A percentile compares a stretch with the other conserved stretches of the same genome.
Conservation (phyloP, 1,284 basidiomycete species). For the Acaromyces ingoldii region DNA sequence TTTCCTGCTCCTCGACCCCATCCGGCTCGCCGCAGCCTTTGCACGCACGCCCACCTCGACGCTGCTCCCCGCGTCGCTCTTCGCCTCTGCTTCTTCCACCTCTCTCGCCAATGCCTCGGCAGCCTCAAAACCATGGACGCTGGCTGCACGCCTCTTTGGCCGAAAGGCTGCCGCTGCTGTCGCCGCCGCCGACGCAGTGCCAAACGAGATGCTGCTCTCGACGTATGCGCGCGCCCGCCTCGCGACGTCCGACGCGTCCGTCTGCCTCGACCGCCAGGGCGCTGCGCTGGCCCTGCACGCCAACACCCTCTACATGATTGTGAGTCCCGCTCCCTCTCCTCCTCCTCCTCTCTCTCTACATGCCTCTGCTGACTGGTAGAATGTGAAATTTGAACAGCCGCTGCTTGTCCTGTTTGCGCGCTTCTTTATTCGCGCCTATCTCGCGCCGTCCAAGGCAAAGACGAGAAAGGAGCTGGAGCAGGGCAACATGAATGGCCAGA, state of each 20-base stretch:
- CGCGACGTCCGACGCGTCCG: conserved; percentile 8
- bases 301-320: conserved; percentile 40
- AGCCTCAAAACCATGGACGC: conserved; percentile 6
- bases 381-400: conserved; percentile 15
- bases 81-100: conserved; percentile 2
- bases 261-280: conserved; percentile 31
- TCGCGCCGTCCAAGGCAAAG: conserved; percentile 6
- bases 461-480: too few relatives aligned
- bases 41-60: conserved; percentile 8
- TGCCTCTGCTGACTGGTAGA: background rate
- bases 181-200: too few relatives aligned
- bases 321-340: conserved; percentile 14
- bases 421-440: conserved; percentile 39
- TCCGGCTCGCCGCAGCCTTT: conserved; percentile 14
- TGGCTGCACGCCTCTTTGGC: conserved; percentile 1
- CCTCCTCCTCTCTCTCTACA: background rate
- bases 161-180: too few relatives aligned
- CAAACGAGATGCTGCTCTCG: conserved; percentile 14
- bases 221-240: conserved; percentile 16
- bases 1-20: conserved; percentile 19
- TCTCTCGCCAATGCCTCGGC: background rate
- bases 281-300: conserved; percentile 36
- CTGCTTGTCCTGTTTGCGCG: conserved; percentile 37
- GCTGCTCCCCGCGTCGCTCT: conserved; percentile 1
- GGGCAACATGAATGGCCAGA: too few relatives aligned